A percentile compares a stretch with the other conserved stretches of the same genome.
These are phyloP conservation scores for Yamadazyma laniorum DNA, from an alignment of 805 yeast genomes.

Conservation along the genomic window DNA sequence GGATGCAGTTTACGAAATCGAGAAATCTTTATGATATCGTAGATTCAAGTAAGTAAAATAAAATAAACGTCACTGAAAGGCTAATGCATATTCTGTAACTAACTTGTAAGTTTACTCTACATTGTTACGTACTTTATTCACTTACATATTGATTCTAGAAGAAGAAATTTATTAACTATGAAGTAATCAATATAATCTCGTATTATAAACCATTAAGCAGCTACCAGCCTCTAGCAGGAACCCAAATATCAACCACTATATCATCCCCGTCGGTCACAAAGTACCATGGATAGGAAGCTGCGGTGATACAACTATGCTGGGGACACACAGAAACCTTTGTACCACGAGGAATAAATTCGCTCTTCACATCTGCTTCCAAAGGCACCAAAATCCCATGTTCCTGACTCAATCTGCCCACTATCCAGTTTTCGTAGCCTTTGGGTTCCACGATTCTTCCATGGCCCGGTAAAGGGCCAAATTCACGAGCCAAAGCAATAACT, in stretches of 20 bases:
- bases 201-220: no score
- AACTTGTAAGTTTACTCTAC: no score
- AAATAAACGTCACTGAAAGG: no score
- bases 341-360: constrained; percentile 49
- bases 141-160: no score
- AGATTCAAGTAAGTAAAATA: no score
- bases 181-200: no score
- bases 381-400: constrained; percentile 78
- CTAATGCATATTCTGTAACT: no score
- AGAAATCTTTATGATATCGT: constrained; percentile 13
- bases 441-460: constrained; percentile 49
- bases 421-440: constrained; percentile 53
- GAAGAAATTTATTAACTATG: no score
- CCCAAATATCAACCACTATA: constrained; percentile 59
- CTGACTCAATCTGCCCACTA: constrained; percentile 66
- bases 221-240: constrained; percentile 42
- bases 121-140: no score
- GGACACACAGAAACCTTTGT: constrained; percentile 56
- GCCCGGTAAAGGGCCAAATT: constrained; percentile 59
- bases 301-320: constrained; percentile 74
- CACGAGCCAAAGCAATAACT: constrained; percentile 66
- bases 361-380: constrained; percentile 22
- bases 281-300: constrained; percentile 58
- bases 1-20: constrained; percentile 14
- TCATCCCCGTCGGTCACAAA: constrained; percentile 46